Conservation (phyloP, 1,284 basidiomycete genomes). For the Cutaneotrichosporon spelunceum region DNA sequence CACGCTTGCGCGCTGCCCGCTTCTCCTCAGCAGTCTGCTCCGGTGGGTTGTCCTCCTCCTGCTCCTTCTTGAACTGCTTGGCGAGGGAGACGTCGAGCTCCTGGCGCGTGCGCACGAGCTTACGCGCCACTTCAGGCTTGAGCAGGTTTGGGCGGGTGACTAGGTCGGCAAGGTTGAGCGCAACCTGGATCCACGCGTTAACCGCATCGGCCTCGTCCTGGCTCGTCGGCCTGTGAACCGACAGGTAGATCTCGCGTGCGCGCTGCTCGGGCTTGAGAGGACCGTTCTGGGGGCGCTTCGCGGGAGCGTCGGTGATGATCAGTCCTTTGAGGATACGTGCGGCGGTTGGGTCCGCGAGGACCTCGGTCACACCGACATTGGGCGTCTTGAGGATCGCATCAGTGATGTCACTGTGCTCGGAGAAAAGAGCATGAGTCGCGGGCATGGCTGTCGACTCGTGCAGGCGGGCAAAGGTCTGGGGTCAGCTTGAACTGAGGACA, state of each 20-base stretch:
- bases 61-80: constrained; percentile 51
- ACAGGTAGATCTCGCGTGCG: constrained; percentile 69
- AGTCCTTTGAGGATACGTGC: constrained; percentile 65
- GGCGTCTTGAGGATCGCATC: constrained; percentile 69
- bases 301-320: constrained; percentile 76
- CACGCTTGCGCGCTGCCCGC: constrained; percentile 67
- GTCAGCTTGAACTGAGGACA: background rate
- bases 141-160: constrained; percentile 54
- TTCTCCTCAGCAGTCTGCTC: constrained; percentile 58
- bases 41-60: constrained; percentile 61
- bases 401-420: constrained; percentile 73
- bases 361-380: constrained; percentile 58
- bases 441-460: constrained; percentile 41
- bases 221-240: constrained; percentile 60
- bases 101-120: constrained; percentile 68
- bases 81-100: constrained; percentile 58
- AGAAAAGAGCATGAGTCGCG: constrained; percentile 62
- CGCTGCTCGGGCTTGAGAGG: constrained; percentile 57
- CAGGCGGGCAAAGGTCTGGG: constrained; percentile 45
- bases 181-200: constrained; percentile 61
- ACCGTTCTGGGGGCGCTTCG: constrained; percentile 59
- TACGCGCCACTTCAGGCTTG: constrained; percentile 72
- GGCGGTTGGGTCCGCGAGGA: constrained; percentile 59
- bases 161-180: constrained; percentile 71
- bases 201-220: constrained; percentile 56